Evolutionary conservation across 2,329 filamentous ascomycete species (phyloP).

Genomic region (Diaporthe caulivora): DNA sequence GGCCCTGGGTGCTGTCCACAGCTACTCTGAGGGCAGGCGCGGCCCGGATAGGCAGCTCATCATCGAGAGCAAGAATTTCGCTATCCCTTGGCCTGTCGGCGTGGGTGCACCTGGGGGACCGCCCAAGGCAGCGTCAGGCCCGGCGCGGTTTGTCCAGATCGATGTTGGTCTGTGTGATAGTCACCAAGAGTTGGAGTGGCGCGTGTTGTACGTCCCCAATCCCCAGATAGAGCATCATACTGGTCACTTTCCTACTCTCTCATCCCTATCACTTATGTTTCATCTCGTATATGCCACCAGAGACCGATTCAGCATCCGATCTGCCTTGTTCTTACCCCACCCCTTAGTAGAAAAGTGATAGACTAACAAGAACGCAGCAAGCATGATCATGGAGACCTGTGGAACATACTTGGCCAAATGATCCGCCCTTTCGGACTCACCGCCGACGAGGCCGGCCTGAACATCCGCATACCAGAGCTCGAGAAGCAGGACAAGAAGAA

Average conservation of each 20-base stretch:
- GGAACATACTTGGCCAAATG: conserved; percentile 73
- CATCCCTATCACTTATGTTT: background rate
- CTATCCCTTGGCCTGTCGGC: conserved; percentile 65
- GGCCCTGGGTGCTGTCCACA: conserved; percentile 60
- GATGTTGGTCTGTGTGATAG: conserved; percentile 71
- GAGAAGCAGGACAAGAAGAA: conserved; percentile 69
- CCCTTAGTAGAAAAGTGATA: background rate
- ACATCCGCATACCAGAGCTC: conserved; percentile 76
- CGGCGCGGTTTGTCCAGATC: conserved; percentile 70
- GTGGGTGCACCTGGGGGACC: conserved; percentile 24
- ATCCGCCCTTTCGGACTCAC: conserved; percentile 76
- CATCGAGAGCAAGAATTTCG: conserved; percentile 54
- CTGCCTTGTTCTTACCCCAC: too few species aligned
- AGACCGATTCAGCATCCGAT: background rate
- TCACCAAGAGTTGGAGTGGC: conserved; percentile 67
- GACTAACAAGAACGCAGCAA: conserved; percentile 49
- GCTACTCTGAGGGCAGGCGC: conserved; percentile 1
- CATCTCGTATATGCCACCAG: background rate
- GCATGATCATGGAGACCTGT: conserved; percentile 78
- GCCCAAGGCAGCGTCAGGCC: conserved; percentile 20
- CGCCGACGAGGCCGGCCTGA: conserved; percentile 72
- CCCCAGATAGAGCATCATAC: background rate
- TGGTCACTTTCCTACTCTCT: too few species aligned
- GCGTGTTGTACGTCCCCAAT: conserved; percentile 60
- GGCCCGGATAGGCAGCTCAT: conserved; percentile 42